Evolutionary conservation across 495 filamentous ascomycete genomes (phyloP), one percentile per base, ranked within the genome.

Genomic region (Choiromyces venosus): DNA sequence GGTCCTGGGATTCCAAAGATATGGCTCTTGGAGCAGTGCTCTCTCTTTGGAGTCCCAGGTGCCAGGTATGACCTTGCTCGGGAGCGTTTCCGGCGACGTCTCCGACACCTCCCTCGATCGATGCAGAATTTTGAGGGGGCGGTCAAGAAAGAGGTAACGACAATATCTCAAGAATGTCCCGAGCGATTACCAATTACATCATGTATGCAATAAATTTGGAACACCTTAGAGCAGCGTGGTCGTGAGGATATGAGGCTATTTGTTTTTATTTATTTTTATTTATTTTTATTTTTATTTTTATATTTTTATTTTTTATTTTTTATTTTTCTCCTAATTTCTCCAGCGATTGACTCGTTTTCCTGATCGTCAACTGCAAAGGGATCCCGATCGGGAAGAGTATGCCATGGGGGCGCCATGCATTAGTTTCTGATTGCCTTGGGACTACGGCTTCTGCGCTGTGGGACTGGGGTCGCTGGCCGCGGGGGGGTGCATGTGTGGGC

Each of bases 361-460:
- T 61, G 52, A 61, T 61, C 52, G 52, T 61, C 52, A 33, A 61
- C 52, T 61, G 52, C 52, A 61, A 61, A 61, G 25, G 25, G 25
- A 61, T 61, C 52, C 52, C 52, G 52, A 61, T 61, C 52, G 52
- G 52, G 52, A 61, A 16, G 52, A 61, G 10, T 33, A 61, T 61
- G 52, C 33, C 52, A 61, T 61, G 52, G 52, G 52, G 25, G 33
- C 12, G 52, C 52, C 25, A 61, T 61, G 52, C 25, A 61, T 61
- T 61, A 33, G 52, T 61, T 61, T 61, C 52, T 61, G 25, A 61
- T 61, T 61, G 52, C 52, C 52, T 61, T 61, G 52, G 52, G 52
- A 61, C 33, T 61, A 16, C 12, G 52, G 52, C 52, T 61, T 33
- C 25, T 61, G 52, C 25, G 4, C 4, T 16, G 52, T 29, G 52